These are phyloP conservation scores for Wallacemonas collosoma DNA, from an alignment of 208 protist species.

Conservation along the genomic window DNA sequence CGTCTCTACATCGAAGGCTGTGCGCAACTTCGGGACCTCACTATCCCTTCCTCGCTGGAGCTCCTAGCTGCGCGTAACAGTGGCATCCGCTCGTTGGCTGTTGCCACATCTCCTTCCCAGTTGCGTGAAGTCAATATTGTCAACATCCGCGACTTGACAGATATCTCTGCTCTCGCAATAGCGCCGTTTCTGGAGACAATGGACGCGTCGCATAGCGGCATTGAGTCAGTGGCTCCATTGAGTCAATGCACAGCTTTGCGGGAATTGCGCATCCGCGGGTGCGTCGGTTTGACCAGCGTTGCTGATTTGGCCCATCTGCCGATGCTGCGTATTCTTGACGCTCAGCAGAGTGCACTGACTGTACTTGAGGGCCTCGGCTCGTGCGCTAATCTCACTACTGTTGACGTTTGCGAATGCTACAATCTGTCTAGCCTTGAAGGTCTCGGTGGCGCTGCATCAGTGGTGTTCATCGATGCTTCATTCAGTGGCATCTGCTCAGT, in stretches of 20 bases:
- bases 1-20: background rate
- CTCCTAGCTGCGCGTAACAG: background rate
- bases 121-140: background rate
- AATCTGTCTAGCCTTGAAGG: background rate
- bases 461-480: background rate
- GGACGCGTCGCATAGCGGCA: background rate
- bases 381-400: background rate
- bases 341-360: background rate
- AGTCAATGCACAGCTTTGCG: background rate
- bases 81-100: background rate
- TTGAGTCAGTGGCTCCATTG: background rate
- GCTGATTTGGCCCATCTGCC: background rate
- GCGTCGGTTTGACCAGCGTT: background rate
- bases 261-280: background rate
- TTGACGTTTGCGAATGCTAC: background rate
- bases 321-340: background rate
- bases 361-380: conserved; percentile 1
- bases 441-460: background rate
- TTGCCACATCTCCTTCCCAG: background rate
- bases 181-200: background rate
- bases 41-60: background rate
- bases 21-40: background rate
- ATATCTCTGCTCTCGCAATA: background rate
- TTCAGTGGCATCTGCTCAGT: background rate
- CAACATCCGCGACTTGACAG: background rate